A percentile compares a stretch with the other conserved stretches of the same genome.
These are phyloP conservation scores for Rhynchosporium graminicola DNA, from an alignment of 2,329 filamentous ascomycete genomes.

Conservation along the genomic window DNA sequence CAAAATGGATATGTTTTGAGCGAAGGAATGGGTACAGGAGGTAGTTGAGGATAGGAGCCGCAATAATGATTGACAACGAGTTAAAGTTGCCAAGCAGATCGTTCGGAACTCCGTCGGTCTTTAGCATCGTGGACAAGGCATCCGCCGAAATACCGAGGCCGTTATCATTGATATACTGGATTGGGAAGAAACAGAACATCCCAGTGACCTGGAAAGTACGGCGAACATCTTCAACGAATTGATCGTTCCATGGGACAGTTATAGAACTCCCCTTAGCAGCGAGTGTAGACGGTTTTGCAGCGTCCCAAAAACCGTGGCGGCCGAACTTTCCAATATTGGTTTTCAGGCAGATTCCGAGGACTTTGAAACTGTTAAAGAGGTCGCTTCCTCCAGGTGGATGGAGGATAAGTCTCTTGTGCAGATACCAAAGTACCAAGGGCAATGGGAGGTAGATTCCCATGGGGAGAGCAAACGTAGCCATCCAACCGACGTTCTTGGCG, in stretches of 20 bases:
- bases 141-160: constrained; percentile 53
- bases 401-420: constrained; percentile 46
- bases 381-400: constrained; percentile 50
- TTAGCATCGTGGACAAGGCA: constrained; percentile 60
- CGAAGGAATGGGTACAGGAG: constrained; percentile 69
- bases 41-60: constrained; percentile 70
- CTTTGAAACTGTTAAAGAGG: constrained; percentile 46
- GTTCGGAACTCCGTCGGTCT: constrained; percentile 71
- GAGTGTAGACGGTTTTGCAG: constrained; percentile 66
- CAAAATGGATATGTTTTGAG: constrained; percentile 64
- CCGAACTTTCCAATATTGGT: constrained; percentile 67
- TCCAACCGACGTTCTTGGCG: constrained; percentile 52
- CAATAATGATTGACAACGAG: constrained; percentile 71
- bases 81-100: constrained; percentile 77
- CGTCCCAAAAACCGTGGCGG: constrained; percentile 61
- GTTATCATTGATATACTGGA: constrained; percentile 43
- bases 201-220: constrained; percentile 69
- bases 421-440: constrained; percentile 50
- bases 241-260: constrained; percentile 81
- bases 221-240: constrained; percentile 76
- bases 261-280: constrained; percentile 54
- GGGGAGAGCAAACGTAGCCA: constrained; percentile 47
- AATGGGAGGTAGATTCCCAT: constrained; percentile 64
- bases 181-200: constrained; percentile 60
- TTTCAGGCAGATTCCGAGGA: constrained; percentile 45